Evolutionary conservation across 257 asterid species (phyloP).

Genomic region (Pogostemon cablin): DNA sequence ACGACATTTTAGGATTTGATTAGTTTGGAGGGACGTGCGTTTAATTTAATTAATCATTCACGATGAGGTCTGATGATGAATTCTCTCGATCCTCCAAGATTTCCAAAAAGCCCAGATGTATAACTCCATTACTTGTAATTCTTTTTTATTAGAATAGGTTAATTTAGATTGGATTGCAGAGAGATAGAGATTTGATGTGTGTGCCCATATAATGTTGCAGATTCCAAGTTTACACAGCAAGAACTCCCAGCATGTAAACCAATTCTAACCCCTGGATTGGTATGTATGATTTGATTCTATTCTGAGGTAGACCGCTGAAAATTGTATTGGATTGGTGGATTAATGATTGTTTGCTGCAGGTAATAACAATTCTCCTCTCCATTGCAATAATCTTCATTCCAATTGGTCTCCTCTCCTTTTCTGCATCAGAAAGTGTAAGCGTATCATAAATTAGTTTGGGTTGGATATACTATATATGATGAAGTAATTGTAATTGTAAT

Average conservation of each 20-base stretch:
- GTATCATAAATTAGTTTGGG: not conserved
- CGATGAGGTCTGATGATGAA: constrained; percentile 43
- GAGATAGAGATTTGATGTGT: not conserved
- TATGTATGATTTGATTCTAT: constrained; percentile 29
- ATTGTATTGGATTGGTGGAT: not conserved
- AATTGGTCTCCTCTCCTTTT: constrained; percentile 67
- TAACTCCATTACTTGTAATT: not conserved
- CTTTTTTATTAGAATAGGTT: not conserved
- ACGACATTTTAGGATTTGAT: not conserved
- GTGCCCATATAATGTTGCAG: constrained; percentile 37
- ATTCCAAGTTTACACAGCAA: constrained; percentile 91
- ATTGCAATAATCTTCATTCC: constrained; percentile 74
- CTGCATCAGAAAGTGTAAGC: constrained; percentile 67
- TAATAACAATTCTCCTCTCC: constrained; percentile 58
- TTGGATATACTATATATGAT: too few relatives aligned
- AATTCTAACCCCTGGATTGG: constrained; percentile 85
- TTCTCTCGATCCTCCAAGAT: constrained; percentile 37
- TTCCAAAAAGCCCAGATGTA: constrained; percentile 51
- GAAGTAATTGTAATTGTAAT: too few relatives aligned
- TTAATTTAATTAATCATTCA: not conserved
- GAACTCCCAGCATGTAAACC: constrained; percentile 98
- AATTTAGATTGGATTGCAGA: not conserved
- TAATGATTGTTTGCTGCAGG: constrained; percentile 42
- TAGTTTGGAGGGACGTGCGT: constrained; percentile 19
- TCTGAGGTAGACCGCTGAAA: too few relatives aligned